Percentiles rank a stretch among this genome's conserved stretches.
Evolutionary conservation across 805 yeast genomes (phyloP).

Genomic region (Ascoidea asiatica): DNA sequence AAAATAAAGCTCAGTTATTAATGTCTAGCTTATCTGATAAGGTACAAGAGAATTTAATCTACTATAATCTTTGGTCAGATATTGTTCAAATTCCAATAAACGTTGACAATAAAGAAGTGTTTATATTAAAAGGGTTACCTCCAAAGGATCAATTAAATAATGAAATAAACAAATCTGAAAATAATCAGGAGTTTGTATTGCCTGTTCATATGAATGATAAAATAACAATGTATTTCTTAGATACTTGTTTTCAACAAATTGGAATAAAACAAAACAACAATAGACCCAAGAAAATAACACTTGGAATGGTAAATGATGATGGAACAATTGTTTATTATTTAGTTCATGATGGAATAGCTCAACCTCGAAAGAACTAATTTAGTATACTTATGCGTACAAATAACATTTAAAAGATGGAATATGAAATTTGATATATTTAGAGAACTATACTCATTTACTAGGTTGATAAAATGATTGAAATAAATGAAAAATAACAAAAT

Average conservation of each 20-base stretch:
- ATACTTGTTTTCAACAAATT: conserved; percentile 24
- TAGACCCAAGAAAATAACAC: conserved; percentile 31
- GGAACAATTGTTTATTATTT: conserved; percentile 62
- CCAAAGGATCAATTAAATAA: too few relatives aligned
- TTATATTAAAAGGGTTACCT: conserved; percentile 9
- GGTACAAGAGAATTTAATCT: conserved; percentile 13
- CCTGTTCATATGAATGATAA: conserved; percentile 19
- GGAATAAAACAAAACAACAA: background rate
- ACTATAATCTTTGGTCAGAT: conserved; percentile 14
- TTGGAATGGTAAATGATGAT: conserved; percentile 49
- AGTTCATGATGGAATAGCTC: conserved; percentile 50
- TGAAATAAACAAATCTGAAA: conserved; percentile 8
- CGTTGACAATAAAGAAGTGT: background rate
- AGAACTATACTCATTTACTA: too few relatives aligned
- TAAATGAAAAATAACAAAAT: too few relatives aligned
- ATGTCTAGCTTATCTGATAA: conserved; percentile 2
- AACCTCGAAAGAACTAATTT: conserved; percentile 41
- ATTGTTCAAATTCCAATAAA: conserved; percentile 7
- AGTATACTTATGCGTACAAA: too few relatives aligned
- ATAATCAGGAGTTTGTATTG: conserved; percentile 16
- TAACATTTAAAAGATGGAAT: too few relatives aligned
- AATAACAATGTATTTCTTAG: conserved; percentile 25
- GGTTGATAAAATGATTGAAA: too few relatives aligned
- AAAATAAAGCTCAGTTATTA: background rate
- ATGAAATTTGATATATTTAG: too few relatives aligned